Conservation (phyloP, 805 yeast species). For the Kodamaea neixiangensis region DNA sequence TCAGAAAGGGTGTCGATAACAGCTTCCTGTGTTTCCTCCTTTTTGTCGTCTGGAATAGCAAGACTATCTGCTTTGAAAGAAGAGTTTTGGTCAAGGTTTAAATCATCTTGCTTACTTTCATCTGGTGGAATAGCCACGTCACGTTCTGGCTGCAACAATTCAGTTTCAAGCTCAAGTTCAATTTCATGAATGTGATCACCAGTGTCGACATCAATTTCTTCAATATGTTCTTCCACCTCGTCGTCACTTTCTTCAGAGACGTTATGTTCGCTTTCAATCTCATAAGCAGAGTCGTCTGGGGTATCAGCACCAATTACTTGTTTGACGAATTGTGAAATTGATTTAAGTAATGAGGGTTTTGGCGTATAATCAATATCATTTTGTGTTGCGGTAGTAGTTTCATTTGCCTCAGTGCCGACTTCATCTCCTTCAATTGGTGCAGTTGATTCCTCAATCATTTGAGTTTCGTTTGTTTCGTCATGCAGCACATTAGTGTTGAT, state of each 20-base stretch:
- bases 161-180: not conserved
- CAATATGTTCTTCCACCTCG: not conserved
- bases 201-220: not conserved
- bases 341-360: not conserved
- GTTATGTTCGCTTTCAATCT: not conserved
- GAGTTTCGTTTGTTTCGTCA: not conserved
- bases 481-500: not conserved
- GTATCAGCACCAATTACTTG: not conserved
- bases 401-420: not conserved
- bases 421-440: not conserved
- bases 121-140: not conserved
- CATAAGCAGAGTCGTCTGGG: not conserved
- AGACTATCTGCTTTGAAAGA: no score
- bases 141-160: not conserved
- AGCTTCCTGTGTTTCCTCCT: not conserved
- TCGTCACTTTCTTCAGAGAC: not conserved
- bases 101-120: not conserved
- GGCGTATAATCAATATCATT: not conserved
- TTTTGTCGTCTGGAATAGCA: no score
- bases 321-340: not conserved
- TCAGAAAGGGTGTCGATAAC: conserved; percentile 1
- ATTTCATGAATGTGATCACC: no score
- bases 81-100: not conserved
- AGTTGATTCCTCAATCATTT: not conserved
- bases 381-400: not conserved